Evolutionary conservation across 805 yeast species (phyloP), one percentile per base, ranked within the genome.

Genomic region (Komagataella pseudopastoris): DNA sequence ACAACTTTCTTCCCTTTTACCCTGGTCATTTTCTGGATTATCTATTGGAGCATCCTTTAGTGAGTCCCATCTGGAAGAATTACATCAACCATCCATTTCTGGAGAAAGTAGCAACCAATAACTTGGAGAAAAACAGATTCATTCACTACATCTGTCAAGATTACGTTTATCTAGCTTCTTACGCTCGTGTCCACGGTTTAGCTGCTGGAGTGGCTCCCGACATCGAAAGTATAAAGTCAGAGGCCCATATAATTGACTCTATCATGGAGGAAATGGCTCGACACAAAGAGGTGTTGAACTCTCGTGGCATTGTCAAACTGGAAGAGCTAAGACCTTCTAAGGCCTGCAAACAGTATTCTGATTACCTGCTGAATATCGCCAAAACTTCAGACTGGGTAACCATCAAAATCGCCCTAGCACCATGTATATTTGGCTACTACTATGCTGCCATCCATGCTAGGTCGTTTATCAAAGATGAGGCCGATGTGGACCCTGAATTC

Each of bases 351-450:
- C 75, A 72, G 2, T 87, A 87, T 62, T 76, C 84, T 39, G 71
- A 82, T 44, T 85, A 79, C 56, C 68, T 87, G 53, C 58, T 73
- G 45, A 72, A 76, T 18, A 65, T 83, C 5, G 83, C 83, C 3
- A 64, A 69, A 22, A 72, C 73, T 24, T 74, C 76, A 23, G 82
- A 82, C 60, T 82, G 82, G 77, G 62, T 81, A 30, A 85, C 81
- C 48, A 74, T 84, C 50, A 78, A 79, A 53, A 75, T 82, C 6
- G 86, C 91, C 0, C 63, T 85, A 51, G 76, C 88, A 6, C 93
- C 95, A 1, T 86, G 95, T 63, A 64, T 85, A 49, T 75, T 81
- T 60, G 95, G 95, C 1, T 84, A 84, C 61, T 76, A 75, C 43
- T 71, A 75, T 49, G 88, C 89, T 1, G 77, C 78, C 0, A 46